These are phyloP conservation scores for Citrus glauca DNA, from an alignment of 345 rosid species.

Conservation along the genomic window DNA sequence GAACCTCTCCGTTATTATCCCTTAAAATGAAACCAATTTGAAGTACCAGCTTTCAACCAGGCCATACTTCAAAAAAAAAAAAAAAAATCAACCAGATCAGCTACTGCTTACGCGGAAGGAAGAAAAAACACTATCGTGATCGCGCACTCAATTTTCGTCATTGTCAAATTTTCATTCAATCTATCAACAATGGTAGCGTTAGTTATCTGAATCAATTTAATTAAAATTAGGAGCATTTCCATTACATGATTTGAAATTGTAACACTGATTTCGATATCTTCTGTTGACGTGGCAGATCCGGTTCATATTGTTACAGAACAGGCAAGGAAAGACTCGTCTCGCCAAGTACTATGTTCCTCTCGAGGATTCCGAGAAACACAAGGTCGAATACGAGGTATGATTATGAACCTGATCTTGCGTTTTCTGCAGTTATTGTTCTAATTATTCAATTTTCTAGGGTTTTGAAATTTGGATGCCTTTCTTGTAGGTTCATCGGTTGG, in stretches of 20 bases:
- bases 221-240: neutral
- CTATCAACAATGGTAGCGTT: constrained; percentile 28
- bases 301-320: constrained; percentile 90
- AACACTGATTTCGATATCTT: constrained; percentile 1
- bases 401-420: neutral
- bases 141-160: neutral
- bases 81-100: neutral
- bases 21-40: neutral
- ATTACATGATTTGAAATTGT: neutral
- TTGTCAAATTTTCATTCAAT: neutral
- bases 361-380: constrained; percentile 97
- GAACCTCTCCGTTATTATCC: neutral
- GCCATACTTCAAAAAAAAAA: neutral
- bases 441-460: neutral
- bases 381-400: constrained; percentile 89
- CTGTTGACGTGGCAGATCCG: constrained; percentile 71
- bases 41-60: too few species aligned
- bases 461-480: neutral
- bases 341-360: constrained; percentile 98
- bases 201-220: neutral
- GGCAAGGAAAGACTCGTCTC: constrained; percentile 99
- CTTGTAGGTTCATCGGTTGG: constrained; percentile 87
- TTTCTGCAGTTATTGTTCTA: neutral
- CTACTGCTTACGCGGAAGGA: neutral
- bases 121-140: neutral